Conservation (phyloP, 345 rosid species). For the Lepidium didymum region DNA sequence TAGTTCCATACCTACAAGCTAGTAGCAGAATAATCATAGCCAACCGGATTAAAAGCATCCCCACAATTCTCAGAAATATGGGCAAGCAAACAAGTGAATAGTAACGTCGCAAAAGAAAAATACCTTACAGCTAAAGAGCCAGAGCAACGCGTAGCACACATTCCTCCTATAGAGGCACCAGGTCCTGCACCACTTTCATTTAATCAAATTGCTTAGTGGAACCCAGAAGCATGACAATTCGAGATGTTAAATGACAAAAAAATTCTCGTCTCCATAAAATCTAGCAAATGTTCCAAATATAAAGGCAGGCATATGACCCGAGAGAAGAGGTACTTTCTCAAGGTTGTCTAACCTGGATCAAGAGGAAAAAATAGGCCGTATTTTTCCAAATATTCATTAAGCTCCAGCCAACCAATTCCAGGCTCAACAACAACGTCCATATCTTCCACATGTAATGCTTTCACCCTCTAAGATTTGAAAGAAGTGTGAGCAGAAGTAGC, state of each 20-base stretch:
- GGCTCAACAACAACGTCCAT: conserved; percentile 98
- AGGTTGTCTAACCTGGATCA: conserved; percentile 66
- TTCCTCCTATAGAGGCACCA: conserved; percentile 91
- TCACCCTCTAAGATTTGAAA: conserved; percentile 49
- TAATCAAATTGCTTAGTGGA: neutral
- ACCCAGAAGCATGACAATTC: neutral
- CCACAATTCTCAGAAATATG: neutral
- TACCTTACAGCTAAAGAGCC: conserved; percentile 96
- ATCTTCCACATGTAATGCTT: conserved; percentile 79
- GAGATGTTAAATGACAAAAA: neutral
- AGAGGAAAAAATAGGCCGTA: conserved; percentile 88
- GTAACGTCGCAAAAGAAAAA: conserved; percentile 7
- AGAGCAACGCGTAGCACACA: conserved; percentile 98
- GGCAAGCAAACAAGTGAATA: neutral
- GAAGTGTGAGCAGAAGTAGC: neutral
- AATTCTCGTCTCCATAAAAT: neutral
- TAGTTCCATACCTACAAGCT: conserved; percentile 93
- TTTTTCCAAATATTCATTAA: conserved; percentile 81
- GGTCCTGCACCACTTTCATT: conserved; percentile 52
- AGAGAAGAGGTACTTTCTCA: conserved; percentile 2
- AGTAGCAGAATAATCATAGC: conserved; percentile 40
- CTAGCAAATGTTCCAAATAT: no score
- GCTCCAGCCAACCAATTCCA: conserved; percentile 95
- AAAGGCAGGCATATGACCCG: neutral
- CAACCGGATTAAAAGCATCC: conserved; percentile 12